Base-by-base conservation (phyloP, 805 yeast species). In the Blastobotrys chiropterorum region DNA sequence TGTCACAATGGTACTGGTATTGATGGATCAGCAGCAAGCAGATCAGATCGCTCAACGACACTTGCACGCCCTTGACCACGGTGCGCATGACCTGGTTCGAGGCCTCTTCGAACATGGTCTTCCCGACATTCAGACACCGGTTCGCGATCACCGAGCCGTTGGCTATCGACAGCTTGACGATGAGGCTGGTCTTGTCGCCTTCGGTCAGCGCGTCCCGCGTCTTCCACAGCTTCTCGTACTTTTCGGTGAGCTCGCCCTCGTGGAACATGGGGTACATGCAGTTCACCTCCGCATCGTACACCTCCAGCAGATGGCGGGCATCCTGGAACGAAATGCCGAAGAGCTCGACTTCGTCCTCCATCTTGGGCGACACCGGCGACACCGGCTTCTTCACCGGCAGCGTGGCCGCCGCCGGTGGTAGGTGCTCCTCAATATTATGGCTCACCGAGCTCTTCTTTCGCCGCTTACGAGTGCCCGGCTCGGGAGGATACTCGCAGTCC, bases 211-310 rank as follows among this genome's bases (percentile, higher is more conserved):
- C 16, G 13, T 7, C 16, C 3, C 39, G 26, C 21, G 19, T 42
- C n/a, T 42, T 20, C 26, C 26, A 21, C 14, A 44, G 16, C 13
- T 16, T 16, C 38, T 56, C 53, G 48, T 57, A 58, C 16, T 52
- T 59, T n/a, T 47, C 16, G 22, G 45, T 46, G 5, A 59, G 48
- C 20, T 56, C 59, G 11, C 56, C 52, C 14, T 52, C 54, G 17
- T 53, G 53, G 51, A 61, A 61, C n/a, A 60, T 49, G 3, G 64
- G 64, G 43, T 54, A 61, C 57, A 61, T 56, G 48, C 57, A 50
- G 48, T 60, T 60, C 30, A 60, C 53, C 49, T 61, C 64, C 19
- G 49, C 30, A 40, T 61, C 64, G 41, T 56, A 61, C 3, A 54
- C 51, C 11, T 55, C 53, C 5, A 60, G 49, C 14, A 56, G 38